A percentile compares a stretch with the other conserved stretches of the same genome.
Evolutionary conservation across 108 stramenopile genomes (phyloP).

Genomic region (Discostella stelligeroides): DNA sequence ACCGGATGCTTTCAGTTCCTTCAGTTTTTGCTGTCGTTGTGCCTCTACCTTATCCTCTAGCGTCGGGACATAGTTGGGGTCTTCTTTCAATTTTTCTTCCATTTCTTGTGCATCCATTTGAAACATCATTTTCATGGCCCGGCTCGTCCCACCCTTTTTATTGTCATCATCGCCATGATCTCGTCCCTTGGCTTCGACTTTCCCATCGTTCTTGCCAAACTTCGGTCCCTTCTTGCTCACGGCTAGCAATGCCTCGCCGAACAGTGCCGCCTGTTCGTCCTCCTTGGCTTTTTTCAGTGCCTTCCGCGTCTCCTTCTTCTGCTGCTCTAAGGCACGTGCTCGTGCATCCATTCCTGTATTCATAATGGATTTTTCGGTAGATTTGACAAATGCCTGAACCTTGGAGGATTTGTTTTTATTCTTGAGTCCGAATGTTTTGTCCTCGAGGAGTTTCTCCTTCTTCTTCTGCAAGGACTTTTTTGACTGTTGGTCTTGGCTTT

Average conservation of each 20-base stretch:
- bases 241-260: conserved; percentile 81
- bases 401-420: conserved; percentile 90
- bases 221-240: conserved; percentile 68
- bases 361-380: conserved; percentile 60
- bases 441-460: conserved; percentile 80
- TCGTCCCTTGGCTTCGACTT: conserved; percentile 76
- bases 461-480: conserved; percentile 89
- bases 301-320: conserved; percentile 69
- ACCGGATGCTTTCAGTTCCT: conserved; percentile 72
- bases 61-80: conserved; percentile 91
- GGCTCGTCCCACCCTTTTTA: conserved; percentile 58
- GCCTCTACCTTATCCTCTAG: conserved; percentile 88
- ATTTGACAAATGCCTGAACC: conserved; percentile 65
- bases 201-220: conserved; percentile 61
- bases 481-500: conserved; percentile 51
- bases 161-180: conserved; percentile 68
- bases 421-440: conserved; percentile 91
- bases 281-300: conserved; percentile 77
- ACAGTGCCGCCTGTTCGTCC: conserved; percentile 84
- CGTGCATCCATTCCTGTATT: conserved; percentile 71
- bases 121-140: conserved; percentile 90
- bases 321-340: conserved; percentile 60
- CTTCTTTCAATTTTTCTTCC: conserved; percentile 80
- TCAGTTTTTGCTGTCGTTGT: conserved; percentile 86
- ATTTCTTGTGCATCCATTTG: conserved; percentile 90